These are phyloP conservation scores for Sporothrix phasma DNA, from an alignment of 2,329 filamentous ascomycete genomes.

Conservation along the genomic window DNA sequence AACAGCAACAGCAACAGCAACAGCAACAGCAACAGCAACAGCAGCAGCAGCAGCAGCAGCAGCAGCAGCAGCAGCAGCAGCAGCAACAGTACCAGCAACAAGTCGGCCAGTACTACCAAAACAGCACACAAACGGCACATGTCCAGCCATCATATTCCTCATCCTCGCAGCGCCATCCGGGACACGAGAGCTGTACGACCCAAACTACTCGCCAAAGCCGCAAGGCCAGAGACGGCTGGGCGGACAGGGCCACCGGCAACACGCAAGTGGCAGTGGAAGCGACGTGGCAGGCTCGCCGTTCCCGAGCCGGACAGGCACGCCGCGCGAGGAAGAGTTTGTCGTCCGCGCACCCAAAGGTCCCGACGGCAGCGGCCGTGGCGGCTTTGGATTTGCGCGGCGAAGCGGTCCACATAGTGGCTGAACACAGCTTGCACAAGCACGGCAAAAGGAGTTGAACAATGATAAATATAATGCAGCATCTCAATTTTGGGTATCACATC, in stretches of 20 bases:
- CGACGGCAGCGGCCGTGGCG: slow-evolving; percentile 63
- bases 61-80: slow-evolving; percentile 26
- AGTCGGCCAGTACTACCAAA: slow-evolving; percentile 9
- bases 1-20: slow-evolving; percentile 24
- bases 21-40: slow-evolving; percentile 21
- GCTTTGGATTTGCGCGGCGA: slow-evolving; percentile 63
- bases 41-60: slow-evolving; percentile 1
- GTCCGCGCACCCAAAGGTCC: slow-evolving; percentile 69
- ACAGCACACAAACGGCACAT: background rate
- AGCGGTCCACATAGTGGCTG: slow-evolving; percentile 33
- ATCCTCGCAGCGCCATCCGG: background rate
- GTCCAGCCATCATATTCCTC: background rate
- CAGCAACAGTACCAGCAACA: background rate
- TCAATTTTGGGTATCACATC: slow-evolving; percentile 10
- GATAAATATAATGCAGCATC: slow-evolving; percentile 1
- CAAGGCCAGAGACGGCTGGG: slow-evolving; percentile 31
- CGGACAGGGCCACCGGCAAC: background rate
- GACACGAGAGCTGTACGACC: slow-evolving; percentile 64
- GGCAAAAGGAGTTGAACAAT: background rate
- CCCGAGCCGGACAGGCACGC: slow-evolving; percentile 34
- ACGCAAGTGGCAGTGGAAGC: slow-evolving; percentile 4
- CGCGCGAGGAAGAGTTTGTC: slow-evolving; percentile 54
- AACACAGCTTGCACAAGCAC: background rate
- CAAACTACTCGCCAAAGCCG: slow-evolving; percentile 57
- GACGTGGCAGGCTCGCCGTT: slow-evolving; percentile 22